Percentiles rank a stretch among this genome's conserved stretches.
phyloP scores from a whole-genome alignment of 805 yeast species.

The Hanseniaspora mollemarum region DNA sequence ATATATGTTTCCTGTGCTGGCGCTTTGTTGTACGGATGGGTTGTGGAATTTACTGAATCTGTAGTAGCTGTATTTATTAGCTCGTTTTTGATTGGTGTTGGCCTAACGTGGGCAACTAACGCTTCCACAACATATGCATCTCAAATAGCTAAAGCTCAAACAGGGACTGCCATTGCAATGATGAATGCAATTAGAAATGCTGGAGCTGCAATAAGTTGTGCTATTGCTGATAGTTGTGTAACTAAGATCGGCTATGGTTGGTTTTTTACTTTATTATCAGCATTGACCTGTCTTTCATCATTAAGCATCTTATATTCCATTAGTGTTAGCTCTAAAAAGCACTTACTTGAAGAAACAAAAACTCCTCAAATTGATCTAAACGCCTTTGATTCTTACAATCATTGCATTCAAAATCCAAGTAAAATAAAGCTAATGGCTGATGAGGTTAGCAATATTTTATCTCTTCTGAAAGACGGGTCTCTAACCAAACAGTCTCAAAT shows the following conservation, averaged over 20 bases:
- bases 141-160: constrained; percentile 39
- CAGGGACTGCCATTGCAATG: constrained; percentile 44
- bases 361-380: background rate
- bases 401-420: too few species aligned
- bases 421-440: too few species aligned
- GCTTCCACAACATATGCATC: constrained; percentile 44
- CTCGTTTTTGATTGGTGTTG: constrained; percentile 39
- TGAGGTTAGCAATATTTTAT: too few species aligned
- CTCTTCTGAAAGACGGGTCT: too few species aligned
- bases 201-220: constrained; percentile 45
- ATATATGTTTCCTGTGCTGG: constrained; percentile 36
- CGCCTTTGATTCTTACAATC: too few species aligned
- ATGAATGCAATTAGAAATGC: constrained; percentile 43
- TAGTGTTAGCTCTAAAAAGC: background rate
- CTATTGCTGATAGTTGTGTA: constrained; percentile 32
- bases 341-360: background rate
- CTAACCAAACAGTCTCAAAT: too few species aligned
- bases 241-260: constrained; percentile 39
- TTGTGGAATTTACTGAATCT: constrained; percentile 33
- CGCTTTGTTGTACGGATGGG: constrained; percentile 44
- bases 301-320: background rate
- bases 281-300: constrained; percentile 21
- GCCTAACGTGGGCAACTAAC: constrained; percentile 46
- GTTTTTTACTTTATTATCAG: constrained; percentile 45
- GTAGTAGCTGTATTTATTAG: constrained; percentile 35